Evolutionary conservation across 257 asterid species (phyloP).

Genomic region (Nemophila menziesii): DNA sequence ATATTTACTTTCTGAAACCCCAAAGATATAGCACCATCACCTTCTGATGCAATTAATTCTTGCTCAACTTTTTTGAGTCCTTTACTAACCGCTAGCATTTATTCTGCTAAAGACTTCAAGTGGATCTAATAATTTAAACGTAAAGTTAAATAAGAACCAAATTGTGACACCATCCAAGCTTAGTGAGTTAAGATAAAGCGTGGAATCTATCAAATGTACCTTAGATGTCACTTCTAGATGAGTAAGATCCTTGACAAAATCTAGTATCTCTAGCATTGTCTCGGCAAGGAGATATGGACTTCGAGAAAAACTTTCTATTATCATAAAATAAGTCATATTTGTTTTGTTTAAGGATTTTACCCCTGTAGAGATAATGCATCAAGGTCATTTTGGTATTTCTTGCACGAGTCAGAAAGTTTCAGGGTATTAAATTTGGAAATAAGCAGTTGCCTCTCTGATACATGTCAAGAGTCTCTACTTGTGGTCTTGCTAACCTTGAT

Average conservation of each 20-base stretch:
- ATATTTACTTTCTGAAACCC: constrained; percentile 77
- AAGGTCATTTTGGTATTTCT: constrained; percentile 94
- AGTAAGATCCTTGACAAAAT: constrained; percentile 74
- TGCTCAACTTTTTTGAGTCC: constrained; percentile 97
- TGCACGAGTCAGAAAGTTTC: constrained; percentile 97
- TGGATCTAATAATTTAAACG: constrained; percentile 45
- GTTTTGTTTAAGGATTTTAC: constrained; percentile 24
- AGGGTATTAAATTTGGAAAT: too few relatives aligned
- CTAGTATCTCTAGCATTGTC: constrained; percentile 84
- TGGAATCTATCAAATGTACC: constrained; percentile 41
- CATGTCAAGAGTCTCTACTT: too few relatives aligned
- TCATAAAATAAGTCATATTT: constrained; percentile 2
- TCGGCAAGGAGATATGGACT: constrained; percentile 57
- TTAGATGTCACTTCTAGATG: constrained; percentile 95
- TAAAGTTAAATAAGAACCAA: constrained; percentile 13
- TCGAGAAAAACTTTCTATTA: not conserved
- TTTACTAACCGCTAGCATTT: constrained; percentile 97
- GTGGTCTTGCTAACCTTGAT: too few relatives aligned
- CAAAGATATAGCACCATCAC: constrained; percentile 72
- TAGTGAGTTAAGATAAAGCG: constrained; percentile 10
- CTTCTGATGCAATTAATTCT: constrained; percentile 77
- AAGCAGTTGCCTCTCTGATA: too few relatives aligned
- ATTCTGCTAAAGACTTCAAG: constrained; percentile 94
- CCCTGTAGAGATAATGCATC: constrained; percentile 98
- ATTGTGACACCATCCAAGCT: constrained; percentile 3